Conservation (phyloP, 2,329 filamentous ascomycete species). For the Ceratocystis lukuohia region DNA sequence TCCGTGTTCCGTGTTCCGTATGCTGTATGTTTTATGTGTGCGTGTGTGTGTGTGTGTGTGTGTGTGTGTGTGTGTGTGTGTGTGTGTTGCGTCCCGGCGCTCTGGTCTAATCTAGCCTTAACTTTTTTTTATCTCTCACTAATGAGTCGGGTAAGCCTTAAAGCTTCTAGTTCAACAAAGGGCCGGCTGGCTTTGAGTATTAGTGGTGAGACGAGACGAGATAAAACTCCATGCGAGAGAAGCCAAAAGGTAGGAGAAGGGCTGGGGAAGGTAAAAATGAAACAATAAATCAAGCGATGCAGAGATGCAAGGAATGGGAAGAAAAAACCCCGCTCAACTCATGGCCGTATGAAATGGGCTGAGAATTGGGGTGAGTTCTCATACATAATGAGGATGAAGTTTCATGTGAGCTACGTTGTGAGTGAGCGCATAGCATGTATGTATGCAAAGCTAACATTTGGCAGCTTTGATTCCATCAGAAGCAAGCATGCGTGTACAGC, state of each 20-base stretch:
- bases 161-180: not conserved
- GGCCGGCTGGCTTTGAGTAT: not conserved
- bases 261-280: not conserved
- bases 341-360: not conserved
- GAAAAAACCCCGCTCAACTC: not conserved
- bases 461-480: not conserved
- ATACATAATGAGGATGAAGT: not conserved
- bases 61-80: not conserved
- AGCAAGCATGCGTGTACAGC: too few relatives aligned
- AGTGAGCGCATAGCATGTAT: not conserved
- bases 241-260: too few relatives aligned
- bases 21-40: too few relatives aligned
- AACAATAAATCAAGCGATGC: not conserved
- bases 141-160: not conserved
- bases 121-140: not conserved
- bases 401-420: not conserved
- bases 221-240: too few relatives aligned
- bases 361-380: not conserved
- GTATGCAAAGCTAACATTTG: not conserved
- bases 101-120: not conserved
- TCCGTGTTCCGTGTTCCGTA: too few relatives aligned
- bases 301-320: not conserved
- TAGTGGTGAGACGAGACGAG: too few relatives aligned
- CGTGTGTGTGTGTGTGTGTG: not conserved
- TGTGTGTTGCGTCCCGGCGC: not conserved